Base-by-base conservation (phyloP, 2,329 filamentous ascomycete species). In the Graphilbum fragrans region DNA sequence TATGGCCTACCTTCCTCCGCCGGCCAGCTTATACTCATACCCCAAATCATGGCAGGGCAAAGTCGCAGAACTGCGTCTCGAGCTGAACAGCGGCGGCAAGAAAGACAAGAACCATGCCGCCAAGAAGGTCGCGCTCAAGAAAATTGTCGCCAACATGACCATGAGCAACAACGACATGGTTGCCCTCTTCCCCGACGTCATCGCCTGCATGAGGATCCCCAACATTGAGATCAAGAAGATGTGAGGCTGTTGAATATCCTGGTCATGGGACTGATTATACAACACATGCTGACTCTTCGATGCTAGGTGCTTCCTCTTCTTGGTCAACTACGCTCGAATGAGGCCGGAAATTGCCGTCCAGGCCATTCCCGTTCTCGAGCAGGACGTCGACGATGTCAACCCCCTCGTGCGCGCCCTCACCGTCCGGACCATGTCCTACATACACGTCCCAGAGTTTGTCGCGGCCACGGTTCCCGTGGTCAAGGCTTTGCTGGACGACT, bases 121-220 rank as follows among this genome's bases (percentile, higher is more conserved):
- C 50, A 98, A 96, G 72, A 96, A 96, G 75, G 93, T 95, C 57
- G 88, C 92, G 11, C 73, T 98, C 48, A 98, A 98, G 74, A 95
- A 95, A 73, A 96, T 98, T 52, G 92, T 98, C 53, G 92, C 92
- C 59, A 98, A 98, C 60, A 98, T 98, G 92, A 98, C 92, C 50
- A 98, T 98, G 92, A 96, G 90, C 75, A 98, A 98, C 66, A 98
- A 96, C 58, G 92, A 98, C 62, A 98, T 98, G 92, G 83, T 96
- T 42, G 87, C 86, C 32, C 70, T 98, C 40, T 98, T 98, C 53
- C 87, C 90, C 17, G 92, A 98, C 58, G 83, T 98, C 45, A 85
- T 98, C 52, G 80, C 72, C 48, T 96, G 90, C 69, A 98, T 98
- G 92, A 79, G 85, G 53, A 85, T 98, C 47, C 82, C 81, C 40